Conservation (phyloP, 495 filamentous ascomycete genomes). For the Bacidia rubella region DNA sequence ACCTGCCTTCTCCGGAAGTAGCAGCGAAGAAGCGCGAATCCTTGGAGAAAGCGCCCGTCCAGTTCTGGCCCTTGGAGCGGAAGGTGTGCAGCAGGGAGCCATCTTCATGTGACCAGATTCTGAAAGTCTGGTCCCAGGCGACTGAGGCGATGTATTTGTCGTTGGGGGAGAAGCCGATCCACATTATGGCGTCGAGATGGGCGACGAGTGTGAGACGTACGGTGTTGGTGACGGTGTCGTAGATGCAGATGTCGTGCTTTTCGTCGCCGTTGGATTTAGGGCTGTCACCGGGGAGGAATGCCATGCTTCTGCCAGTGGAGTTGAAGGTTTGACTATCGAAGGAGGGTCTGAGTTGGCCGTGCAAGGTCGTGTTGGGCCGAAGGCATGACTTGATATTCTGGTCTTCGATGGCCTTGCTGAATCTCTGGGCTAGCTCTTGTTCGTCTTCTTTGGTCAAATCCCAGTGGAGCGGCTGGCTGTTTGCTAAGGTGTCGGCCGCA, state of each 20-base stretch:
- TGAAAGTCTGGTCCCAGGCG: slow-evolving; percentile 23
- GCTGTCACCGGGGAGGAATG: background rate
- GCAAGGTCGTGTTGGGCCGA: background rate
- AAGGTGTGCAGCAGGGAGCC: slow-evolving; percentile 18
- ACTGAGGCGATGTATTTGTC: slow-evolving; percentile 20
- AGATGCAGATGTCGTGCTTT: slow-evolving; percentile 6
- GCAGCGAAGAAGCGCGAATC: slow-evolving; percentile 15
- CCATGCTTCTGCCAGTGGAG: background rate
- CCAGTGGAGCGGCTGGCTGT: background rate
- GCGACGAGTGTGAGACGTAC: slow-evolving; percentile 16
- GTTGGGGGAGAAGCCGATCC: slow-evolving; percentile 22
- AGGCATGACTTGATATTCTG: background rate
- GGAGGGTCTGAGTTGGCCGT: background rate
- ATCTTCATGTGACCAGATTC: slow-evolving; percentile 19
- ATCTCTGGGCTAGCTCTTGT: background rate
- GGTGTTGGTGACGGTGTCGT: slow-evolving; percentile 8
- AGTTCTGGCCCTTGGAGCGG: slow-evolving; percentile 14
- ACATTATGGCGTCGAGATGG: slow-evolving; percentile 25
- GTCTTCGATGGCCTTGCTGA: background rate
- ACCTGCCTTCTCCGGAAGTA: background rate
- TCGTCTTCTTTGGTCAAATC: background rate
- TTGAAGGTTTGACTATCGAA: slow-evolving; percentile 3
- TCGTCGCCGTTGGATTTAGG: background rate
- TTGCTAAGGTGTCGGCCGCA: background rate
- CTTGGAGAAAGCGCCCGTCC: slow-evolving; percentile 19